These are phyloP conservation scores for Inga leiocalycina DNA, from an alignment of 306 rosid genomes.

Conservation along the genomic window DNA sequence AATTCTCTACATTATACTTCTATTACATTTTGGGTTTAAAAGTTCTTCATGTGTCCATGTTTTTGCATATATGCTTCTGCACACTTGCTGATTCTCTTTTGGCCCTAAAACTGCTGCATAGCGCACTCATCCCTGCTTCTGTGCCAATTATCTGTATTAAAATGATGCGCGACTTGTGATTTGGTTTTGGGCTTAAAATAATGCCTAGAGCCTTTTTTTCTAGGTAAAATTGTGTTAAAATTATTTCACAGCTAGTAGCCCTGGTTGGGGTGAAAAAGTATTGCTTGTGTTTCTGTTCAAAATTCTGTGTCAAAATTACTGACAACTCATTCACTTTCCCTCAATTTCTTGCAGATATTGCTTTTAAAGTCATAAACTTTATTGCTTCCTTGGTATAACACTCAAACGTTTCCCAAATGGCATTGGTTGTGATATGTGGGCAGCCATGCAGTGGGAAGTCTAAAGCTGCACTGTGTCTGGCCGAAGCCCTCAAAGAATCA, in stretches of 20 bases:
- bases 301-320: background rate
- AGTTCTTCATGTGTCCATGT: background rate
- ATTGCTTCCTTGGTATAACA: background rate
- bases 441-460: conserved; percentile 92
- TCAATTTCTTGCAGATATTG: conserved; percentile 32
- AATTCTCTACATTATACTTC: background rate
- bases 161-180: background rate
- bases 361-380: conserved; percentile 11
- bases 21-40: background rate
- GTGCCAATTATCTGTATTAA: background rate
- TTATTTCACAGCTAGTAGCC: background rate
- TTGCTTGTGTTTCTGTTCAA: background rate
- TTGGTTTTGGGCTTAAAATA: background rate
- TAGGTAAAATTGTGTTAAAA: background rate
- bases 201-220: background rate
- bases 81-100: background rate
- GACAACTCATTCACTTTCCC: background rate
- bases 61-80: background rate
- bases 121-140: background rate
- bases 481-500: conserved; percentile 70
- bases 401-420: conserved; percentile 49
- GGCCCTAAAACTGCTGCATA: background rate
- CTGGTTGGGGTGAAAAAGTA: background rate
- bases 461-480: conserved; percentile 57
- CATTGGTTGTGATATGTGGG: conserved; percentile 92